A percentile compares a stretch with the other conserved stretches of the same genome.
These are phyloP conservation scores for Coniochaeta prunicola DNA, from an alignment of 2,329 filamentous ascomycete species.

Conservation along the genomic window DNA sequence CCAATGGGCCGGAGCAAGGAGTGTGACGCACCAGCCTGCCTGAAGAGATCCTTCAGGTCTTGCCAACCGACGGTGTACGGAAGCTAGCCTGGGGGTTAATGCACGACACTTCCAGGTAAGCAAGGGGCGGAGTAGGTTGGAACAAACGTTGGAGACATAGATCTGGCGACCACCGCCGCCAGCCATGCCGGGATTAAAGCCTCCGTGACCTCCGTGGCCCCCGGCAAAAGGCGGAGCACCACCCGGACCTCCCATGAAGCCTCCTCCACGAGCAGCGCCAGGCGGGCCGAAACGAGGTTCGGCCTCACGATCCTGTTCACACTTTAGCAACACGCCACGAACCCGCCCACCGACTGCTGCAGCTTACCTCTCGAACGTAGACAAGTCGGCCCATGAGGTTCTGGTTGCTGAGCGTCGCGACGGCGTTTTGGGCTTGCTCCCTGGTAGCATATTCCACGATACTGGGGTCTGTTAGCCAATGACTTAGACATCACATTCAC, in stretches of 20 bases:
- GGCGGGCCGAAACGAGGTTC: slow-evolving; percentile 91
- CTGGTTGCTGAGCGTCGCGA: slow-evolving; percentile 97
- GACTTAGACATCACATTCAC: neutral
- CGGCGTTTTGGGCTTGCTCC: slow-evolving; percentile 97
- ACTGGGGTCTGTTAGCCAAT: slow-evolving; percentile 42
- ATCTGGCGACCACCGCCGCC: slow-evolving; percentile 76
- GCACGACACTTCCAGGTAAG: neutral
- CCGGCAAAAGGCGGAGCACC: slow-evolving; percentile 23
- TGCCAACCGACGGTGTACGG: slow-evolving; percentile 98
- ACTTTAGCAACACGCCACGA: slow-evolving; percentile 7
- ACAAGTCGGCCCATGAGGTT: slow-evolving; percentile 97
- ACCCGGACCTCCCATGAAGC: slow-evolving; percentile 40
- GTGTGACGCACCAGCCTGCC: slow-evolving; percentile 80
- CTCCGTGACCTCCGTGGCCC: slow-evolving; percentile 42
- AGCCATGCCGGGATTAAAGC: slow-evolving; percentile 43
- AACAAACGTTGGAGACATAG: slow-evolving; percentile 96
- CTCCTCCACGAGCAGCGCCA: slow-evolving; percentile 47
- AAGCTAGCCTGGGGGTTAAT: slow-evolving; percentile 53
- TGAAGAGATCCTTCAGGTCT: slow-evolving; percentile 96
- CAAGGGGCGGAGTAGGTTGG: slow-evolving; percentile 19
- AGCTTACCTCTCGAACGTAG: slow-evolving; percentile 88
- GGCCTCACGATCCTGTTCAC: slow-evolving; percentile 80
- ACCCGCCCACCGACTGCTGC: neutral
- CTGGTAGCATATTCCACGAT: slow-evolving; percentile 99
- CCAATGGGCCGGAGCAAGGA: neutral